Evolutionary conservation across 139 green algal species (phyloP).

Genomic region (Chlamydomonas sphaeroides): DNA sequence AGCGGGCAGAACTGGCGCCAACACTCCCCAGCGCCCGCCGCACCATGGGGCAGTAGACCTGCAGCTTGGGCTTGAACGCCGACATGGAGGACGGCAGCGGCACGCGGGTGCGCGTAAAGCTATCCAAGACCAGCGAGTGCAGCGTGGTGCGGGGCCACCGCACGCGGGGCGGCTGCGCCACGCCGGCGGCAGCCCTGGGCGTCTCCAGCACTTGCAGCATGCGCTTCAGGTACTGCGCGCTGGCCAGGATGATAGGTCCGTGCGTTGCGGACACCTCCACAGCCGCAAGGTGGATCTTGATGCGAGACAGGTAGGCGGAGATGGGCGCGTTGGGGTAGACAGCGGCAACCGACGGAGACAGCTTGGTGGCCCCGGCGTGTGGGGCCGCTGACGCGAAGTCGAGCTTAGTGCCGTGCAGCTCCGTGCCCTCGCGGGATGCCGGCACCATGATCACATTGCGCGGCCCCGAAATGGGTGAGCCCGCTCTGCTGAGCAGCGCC

Average conservation of each 20-base stretch:
- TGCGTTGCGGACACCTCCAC: constrained; percentile 33
- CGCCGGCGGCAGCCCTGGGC: no score
- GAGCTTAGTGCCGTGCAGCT: constrained; percentile 20
- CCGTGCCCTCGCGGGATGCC: neutral
- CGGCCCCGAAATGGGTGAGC: no score
- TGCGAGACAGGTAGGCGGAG: constrained; percentile 42
- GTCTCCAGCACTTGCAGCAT: neutral
- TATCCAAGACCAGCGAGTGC: constrained; percentile 53
- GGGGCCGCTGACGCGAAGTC: neutral
- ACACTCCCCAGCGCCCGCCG: neutral
- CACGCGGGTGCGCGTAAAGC: constrained; percentile 50
- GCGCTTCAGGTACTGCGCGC: neutral
- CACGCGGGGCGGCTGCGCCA: neutral
- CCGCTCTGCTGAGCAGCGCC: no score
- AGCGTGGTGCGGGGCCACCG: constrained; percentile 9
- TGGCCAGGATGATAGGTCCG: neutral
- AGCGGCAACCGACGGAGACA: neutral
- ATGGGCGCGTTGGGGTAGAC: constrained; percentile 47
- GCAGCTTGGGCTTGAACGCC: constrained; percentile 53
- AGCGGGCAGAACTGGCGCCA: no score
- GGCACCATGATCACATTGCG: constrained; percentile 1
- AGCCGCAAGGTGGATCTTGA: constrained; percentile 31
- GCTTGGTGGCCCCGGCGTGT: neutral
- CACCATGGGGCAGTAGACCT: constrained; percentile 54
- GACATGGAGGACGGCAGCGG: constrained; percentile 53